Conservation (phyloP, 2,329 filamentous ascomycete genomes). For the Phyllosticta capitalensis region DNA sequence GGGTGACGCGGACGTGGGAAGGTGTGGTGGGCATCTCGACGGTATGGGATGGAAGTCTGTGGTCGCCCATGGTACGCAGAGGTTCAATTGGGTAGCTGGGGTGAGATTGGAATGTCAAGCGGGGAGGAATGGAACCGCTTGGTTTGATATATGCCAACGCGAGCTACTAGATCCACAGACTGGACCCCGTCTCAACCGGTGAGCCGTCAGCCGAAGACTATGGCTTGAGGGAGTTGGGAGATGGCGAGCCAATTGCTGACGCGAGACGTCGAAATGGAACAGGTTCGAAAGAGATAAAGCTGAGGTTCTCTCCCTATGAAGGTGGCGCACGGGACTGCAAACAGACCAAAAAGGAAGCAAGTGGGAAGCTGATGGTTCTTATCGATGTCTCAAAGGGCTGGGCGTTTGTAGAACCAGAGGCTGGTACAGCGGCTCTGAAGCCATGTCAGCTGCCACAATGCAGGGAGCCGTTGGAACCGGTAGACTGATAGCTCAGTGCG, state of each 20-base stretch:
- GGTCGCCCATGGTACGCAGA: slow-evolving; percentile 1
- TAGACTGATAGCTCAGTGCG: not conserved
- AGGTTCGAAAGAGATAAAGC: not conserved
- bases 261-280: not conserved
- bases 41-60: not conserved
- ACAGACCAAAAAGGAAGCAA: not conserved
- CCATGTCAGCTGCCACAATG: not conserved
- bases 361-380: not conserved
- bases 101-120: not conserved
- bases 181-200: not conserved
- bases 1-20: not conserved
- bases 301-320: not conserved
- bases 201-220: not conserved
- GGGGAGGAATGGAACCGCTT: not conserved
- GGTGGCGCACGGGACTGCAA: not conserved
- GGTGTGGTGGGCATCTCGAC: not conserved
- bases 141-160: not conserved
- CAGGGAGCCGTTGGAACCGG: not conserved
- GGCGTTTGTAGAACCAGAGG: not conserved
- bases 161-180: not conserved
- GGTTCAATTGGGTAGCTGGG: not conserved
- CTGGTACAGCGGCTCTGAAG: not conserved
- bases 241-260: not conserved
- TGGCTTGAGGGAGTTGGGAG: not conserved
- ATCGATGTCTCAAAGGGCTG: not conserved